A percentile compares a stretch with the other conserved stretches of the same genome.
These are phyloP conservation scores for Chenopodium formosanum DNA, from an alignment of 148 eudicot species.

Conservation along the genomic window DNA sequence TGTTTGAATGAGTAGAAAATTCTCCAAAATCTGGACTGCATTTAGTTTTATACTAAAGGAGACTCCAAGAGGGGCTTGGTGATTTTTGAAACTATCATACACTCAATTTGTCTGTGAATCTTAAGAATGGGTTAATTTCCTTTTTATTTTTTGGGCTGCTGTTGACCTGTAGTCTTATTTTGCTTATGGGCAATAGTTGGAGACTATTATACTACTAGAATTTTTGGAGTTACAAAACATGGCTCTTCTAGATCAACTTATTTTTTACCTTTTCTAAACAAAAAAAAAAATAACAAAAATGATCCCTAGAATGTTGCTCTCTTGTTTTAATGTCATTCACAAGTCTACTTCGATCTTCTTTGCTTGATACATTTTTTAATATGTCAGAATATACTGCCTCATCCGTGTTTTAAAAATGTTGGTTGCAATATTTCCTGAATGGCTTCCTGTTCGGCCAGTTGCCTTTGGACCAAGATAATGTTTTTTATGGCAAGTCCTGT, in stretches of 20 bases:
- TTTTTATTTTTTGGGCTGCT: neutral
- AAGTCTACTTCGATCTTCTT: neutral
- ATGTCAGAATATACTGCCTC: neutral
- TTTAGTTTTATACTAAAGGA: neutral
- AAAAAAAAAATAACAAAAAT: neutral
- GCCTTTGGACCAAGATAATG: constrained; percentile 5
- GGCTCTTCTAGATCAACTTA: neutral
- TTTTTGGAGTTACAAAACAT: neutral
- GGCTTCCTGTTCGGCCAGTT: neutral
- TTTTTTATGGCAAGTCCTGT: constrained; percentile 2
- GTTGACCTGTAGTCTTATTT: neutral
- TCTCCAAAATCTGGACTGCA: neutral
- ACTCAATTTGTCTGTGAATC: neutral
- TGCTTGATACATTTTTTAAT: neutral
- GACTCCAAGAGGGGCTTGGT: neutral
- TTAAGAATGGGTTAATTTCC: neutral
- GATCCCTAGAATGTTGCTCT: neutral
- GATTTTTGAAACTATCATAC: neutral
- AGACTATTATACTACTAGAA: neutral
- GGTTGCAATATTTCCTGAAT: neutral
- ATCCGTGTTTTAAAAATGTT: neutral
- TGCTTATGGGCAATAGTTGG: neutral
- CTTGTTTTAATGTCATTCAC: neutral
- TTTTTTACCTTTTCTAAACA: neutral
- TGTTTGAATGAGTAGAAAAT: neutral